Base-by-base conservation (phyloP, 345 rosid genomes). In the Eutrema heterophyllum region DNA sequence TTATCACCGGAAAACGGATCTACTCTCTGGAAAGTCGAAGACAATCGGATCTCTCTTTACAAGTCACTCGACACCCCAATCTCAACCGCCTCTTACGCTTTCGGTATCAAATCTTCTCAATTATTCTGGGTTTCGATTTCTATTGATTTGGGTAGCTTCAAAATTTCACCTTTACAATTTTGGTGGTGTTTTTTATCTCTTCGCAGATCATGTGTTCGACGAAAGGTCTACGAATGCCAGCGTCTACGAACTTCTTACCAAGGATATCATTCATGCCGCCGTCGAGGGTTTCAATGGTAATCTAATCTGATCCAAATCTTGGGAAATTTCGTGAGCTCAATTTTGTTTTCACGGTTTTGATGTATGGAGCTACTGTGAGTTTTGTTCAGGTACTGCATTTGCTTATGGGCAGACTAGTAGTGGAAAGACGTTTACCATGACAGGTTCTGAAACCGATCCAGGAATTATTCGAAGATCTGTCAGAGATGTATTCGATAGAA, bases 391-490 rank as follows among this genome's bases (percentile, higher is more conserved):
- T 62, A 92, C 97, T 65, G 96, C 87, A 30, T 95, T 95, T 88
- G 99, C 97, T 13, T 92, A 95, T 75, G 99, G 99, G 59, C 99
- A 92, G 79, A 95, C 99, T 11, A 95, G 97, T 82, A 95, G 99
- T 77, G 99, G 99, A 18, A 95, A 95, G 76, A 92, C 99, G 15
- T 95, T 88, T 70, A 95, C 99, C 2, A 95, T 95, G 97, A 95
- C 91, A 30, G 99, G 99, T 64, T 85, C 99, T 5, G 79, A 86
- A 7, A 48, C 73, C 13, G 95, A 95, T 68, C 97, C 88, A 0
- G 97, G 97, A 38, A 81, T 95, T 58, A 92, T 92, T 72, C 89
- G 79, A 48, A 87, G 86, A 24, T 92, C 96, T 0, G 93, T 92
- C 14, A 79, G 77, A 71, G 92, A 92, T 85, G 80, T 87, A 3